A percentile compares a stretch with the other conserved stretches of the same genome.
Conservation (phyloP, 257 asterid species). For the Nicotiana benthamiana region DNA sequence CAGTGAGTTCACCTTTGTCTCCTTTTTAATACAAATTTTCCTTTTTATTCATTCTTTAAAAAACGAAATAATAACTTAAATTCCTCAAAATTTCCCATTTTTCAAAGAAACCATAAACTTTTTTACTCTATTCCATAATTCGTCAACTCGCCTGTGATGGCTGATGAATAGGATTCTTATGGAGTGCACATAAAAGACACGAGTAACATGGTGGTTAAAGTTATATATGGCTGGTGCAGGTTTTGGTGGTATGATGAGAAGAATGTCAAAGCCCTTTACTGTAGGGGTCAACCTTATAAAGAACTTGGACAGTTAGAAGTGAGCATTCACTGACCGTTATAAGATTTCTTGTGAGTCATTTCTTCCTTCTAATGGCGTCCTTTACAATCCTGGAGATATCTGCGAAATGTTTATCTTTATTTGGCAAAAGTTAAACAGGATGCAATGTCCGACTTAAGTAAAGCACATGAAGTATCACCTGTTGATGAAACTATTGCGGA, state of each 20-base stretch:
- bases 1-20: too few relatives aligned
- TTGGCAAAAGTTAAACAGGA: slow-evolving; percentile 32
- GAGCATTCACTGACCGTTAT: slow-evolving; percentile 25
- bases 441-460: slow-evolving; percentile 79
- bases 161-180: not conserved
- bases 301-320: slow-evolving; percentile 63
- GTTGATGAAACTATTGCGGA: slow-evolving; percentile 87
- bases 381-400: not conserved
- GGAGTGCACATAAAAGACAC: not conserved
- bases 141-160: not conserved
- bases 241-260: slow-evolving; percentile 52
- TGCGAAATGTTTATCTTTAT: not conserved
- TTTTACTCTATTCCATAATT: not conserved
- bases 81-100: not conserved
- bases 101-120: not conserved
- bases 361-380: not conserved
- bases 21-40: too few relatives aligned
- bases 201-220: not conserved
- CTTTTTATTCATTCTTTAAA: not conserved
- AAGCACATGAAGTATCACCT: slow-evolving; percentile 74
- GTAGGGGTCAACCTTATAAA: slow-evolving; percentile 88
- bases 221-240: slow-evolving; percentile 36
- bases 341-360: slow-evolving; percentile 7
- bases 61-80: not conserved
- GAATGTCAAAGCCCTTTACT: slow-evolving; percentile 84